Conservation (phyloP, 2,329 filamentous ascomycete species). For the Hansfordia pulvinata region DNA sequence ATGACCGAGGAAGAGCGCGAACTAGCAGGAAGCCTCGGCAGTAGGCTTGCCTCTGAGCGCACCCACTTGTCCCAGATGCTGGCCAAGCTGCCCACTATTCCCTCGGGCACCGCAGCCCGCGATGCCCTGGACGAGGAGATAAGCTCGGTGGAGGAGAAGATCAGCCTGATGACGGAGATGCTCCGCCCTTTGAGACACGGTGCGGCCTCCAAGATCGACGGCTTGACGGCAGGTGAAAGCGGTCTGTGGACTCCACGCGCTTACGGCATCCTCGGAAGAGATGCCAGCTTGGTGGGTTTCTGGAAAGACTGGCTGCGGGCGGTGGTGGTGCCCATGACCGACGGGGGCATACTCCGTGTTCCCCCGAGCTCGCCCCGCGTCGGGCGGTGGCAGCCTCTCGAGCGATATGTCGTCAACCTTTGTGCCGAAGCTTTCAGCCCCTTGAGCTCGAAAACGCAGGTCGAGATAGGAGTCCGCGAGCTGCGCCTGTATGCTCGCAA, state of each 20-base stretch:
- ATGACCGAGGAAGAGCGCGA: slow-evolving; percentile 89
- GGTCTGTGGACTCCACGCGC: slow-evolving; percentile 91
- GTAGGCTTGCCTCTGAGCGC: slow-evolving; percentile 73
- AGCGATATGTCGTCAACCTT: slow-evolving; percentile 92
- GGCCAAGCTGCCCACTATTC: slow-evolving; percentile 65
- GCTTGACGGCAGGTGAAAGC: slow-evolving; percentile 86
- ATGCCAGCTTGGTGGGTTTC: slow-evolving; percentile 71
- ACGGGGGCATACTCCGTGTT: slow-evolving; percentile 69
- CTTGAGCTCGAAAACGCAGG: slow-evolving; percentile 85
- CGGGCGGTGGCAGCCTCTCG: slow-evolving; percentile 89
- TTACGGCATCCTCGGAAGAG: slow-evolving; percentile 82
- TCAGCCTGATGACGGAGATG: slow-evolving; percentile 91
- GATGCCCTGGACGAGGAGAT: slow-evolving; percentile 89
- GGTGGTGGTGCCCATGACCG: slow-evolving; percentile 88
- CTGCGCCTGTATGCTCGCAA: slow-evolving; percentile 84
- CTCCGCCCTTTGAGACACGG: slow-evolving; percentile 84
- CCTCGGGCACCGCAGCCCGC: slow-evolving; percentile 67
- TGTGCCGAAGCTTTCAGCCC: slow-evolving; percentile 92
- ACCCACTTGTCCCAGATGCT: slow-evolving; percentile 83
- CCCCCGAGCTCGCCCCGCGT: slow-evolving; percentile 81
- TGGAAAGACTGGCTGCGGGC: slow-evolving; percentile 99
- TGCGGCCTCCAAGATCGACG: slow-evolving; percentile 93
- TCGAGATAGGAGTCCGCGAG: slow-evolving; percentile 82
- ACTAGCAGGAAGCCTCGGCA: slow-evolving; percentile 79
- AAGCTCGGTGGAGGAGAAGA: slow-evolving; percentile 92